Evolutionary conservation across 2,329 filamentous ascomycete species (phyloP).

Genomic region (Monosporascus sp.): DNA sequence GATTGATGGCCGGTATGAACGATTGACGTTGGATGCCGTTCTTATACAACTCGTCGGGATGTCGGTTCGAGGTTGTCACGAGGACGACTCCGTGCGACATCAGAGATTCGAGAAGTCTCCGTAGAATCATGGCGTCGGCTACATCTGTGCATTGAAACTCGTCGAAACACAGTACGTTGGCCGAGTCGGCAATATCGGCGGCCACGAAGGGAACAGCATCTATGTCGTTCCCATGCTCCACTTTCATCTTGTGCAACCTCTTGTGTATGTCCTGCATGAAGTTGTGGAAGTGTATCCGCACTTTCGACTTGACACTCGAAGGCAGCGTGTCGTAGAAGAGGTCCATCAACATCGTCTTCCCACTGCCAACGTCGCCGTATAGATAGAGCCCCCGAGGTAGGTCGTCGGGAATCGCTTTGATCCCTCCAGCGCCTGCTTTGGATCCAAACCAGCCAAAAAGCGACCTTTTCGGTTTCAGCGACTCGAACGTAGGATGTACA

Average conservation of each 20-base stretch:
- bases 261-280: slow-evolving; percentile 99
- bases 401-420: slow-evolving; percentile 58
- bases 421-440: slow-evolving; percentile 32
- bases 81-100: slow-evolving; percentile 97
- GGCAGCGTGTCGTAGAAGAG: slow-evolving; percentile 94
- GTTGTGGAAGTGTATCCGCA: slow-evolving; percentile 95
- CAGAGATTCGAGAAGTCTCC: slow-evolving; percentile 77
- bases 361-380: slow-evolving; percentile 92
- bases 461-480: slow-evolving; percentile 53
- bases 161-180: slow-evolving; percentile 90
- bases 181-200: slow-evolving; percentile 83
- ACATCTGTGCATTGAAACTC: slow-evolving; percentile 99
- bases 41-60: slow-evolving; percentile 93
- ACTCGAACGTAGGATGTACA: slow-evolving; percentile 71
- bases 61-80: slow-evolving; percentile 94
- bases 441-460: slow-evolving; percentile 58
- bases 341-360: slow-evolving; percentile 99
- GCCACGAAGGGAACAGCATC: slow-evolving; percentile 90
- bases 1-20: slow-evolving; percentile 90
- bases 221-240: slow-evolving; percentile 80
- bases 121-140: slow-evolving; percentile 95
- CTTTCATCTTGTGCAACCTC: slow-evolving; percentile 83
- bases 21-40: slow-evolving; percentile 95
- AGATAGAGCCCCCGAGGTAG: slow-evolving; percentile 89
- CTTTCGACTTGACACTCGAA: slow-evolving; percentile 71